Evolutionary conservation across 257 asterid species (phyloP).

Genomic region (Nicotiana otophora): DNA sequence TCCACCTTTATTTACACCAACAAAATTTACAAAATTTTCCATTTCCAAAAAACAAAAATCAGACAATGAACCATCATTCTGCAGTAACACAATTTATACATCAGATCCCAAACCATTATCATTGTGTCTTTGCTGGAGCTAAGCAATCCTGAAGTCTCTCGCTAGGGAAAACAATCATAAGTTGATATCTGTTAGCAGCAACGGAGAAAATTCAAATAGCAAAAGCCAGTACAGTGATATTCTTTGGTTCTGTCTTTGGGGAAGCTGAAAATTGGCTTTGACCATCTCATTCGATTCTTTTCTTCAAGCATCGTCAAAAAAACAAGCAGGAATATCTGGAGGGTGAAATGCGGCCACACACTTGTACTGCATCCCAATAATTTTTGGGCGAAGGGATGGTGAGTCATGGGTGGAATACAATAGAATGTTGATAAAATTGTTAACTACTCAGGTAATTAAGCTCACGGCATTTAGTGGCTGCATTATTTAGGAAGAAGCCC

Average conservation of each 20-base stretch:
- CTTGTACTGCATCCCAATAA: conserved; percentile 24
- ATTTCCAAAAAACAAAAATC: background rate
- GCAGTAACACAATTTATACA: background rate
- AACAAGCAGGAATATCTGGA: conserved; percentile 26
- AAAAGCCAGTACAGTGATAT: background rate
- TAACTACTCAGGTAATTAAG: background rate
- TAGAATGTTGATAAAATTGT: background rate
- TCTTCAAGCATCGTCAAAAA: conserved; percentile 15
- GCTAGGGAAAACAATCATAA: background rate
- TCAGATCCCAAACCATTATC: background rate
- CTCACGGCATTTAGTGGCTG: background rate
- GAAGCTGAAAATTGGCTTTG: background rate
- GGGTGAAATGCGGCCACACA: conserved; percentile 30
- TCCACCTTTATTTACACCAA: background rate
- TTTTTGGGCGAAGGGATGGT: background rate
- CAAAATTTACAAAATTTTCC: background rate
- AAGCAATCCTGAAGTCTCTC: background rate
- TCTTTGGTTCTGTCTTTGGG: background rate
- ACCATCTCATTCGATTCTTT: background rate
- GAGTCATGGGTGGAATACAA: background rate
- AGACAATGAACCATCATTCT: background rate
- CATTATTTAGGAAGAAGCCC: background rate
- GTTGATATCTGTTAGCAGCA: background rate
- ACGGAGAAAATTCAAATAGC: background rate
- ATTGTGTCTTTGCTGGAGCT: background rate